phyloP scores from a whole-genome alignment of 371 early-diverging fungal species.

The Saksenaea vasiformis region DNA sequence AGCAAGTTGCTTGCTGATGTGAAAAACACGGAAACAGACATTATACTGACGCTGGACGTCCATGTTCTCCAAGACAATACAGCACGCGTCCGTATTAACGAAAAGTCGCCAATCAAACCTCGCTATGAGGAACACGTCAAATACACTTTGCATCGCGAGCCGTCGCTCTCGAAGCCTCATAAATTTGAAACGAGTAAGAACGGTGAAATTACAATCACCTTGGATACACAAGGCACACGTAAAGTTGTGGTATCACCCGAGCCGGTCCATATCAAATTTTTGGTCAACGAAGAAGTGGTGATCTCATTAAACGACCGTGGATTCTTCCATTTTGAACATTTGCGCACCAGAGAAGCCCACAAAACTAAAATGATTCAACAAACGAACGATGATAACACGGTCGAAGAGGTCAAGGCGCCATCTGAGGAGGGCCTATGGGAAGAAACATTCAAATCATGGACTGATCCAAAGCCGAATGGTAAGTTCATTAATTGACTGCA shows the following conservation, averaged over 20 bases:
- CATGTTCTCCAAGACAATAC: conserved; percentile 59
- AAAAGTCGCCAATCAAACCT: conserved; percentile 64
- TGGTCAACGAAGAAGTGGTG: conserved; percentile 59
- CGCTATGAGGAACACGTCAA: conserved; percentile 74
- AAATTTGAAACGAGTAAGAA: conserved; percentile 16
- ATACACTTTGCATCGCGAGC: conserved; percentile 56
- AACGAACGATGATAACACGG: conserved; percentile 36
- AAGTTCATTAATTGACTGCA: conserved; percentile 4
- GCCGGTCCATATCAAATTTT: conserved; percentile 72
- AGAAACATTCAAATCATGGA: conserved; percentile 85
- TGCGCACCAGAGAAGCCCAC: conserved; percentile 64
- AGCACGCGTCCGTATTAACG: conserved; percentile 71
- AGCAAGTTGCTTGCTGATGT: conserved; percentile 62
- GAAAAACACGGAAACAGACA: conserved; percentile 53
- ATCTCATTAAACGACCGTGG: conserved; percentile 84
- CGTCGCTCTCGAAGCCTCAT: conserved; percentile 25
- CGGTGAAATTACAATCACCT: conserved; percentile 10
- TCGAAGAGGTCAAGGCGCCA: conserved; percentile 44
- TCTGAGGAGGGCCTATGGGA: conserved; percentile 79
- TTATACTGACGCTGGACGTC: conserved; percentile 49
- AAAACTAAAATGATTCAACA: conserved; percentile 48
- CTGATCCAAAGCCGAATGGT: conserved; percentile 92
- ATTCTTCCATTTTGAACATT: conserved; percentile 84
- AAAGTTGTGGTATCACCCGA: conserved; percentile 53
- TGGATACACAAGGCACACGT: conserved; percentile 23